Conservation (phyloP, 2,329 filamentous ascomycete species). For the Penicillium sp. region DNA sequence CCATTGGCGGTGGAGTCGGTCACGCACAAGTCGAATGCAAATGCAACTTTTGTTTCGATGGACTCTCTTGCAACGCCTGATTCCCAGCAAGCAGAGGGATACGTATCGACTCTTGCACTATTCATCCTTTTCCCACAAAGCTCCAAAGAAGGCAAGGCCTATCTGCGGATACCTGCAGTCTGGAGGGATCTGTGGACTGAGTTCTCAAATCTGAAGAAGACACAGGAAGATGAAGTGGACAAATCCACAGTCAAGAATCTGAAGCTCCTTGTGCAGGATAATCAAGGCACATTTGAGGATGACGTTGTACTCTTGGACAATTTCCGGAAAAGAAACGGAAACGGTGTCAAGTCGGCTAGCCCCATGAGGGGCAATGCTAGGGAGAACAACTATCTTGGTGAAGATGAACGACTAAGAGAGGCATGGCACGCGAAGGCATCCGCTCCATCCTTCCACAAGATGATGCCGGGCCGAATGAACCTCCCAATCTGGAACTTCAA, state of each 20-base stretch:
- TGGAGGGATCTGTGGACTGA: conserved; percentile 90
- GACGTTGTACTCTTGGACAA: conserved; percentile 75
- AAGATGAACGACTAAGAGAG: conserved; percentile 47
- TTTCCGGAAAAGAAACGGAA: conserved; percentile 59
- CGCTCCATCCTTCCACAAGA: conserved; percentile 65
- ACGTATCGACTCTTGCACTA: conserved; percentile 75
- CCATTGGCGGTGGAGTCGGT: conserved; percentile 45
- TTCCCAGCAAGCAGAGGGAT: conserved; percentile 79
- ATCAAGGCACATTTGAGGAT: conserved; percentile 57
- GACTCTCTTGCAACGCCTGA: conserved; percentile 71
- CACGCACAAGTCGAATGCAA: conserved; percentile 45
- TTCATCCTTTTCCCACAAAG: conserved; percentile 79
- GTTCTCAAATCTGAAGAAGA: conserved; percentile 69
- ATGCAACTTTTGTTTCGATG: conserved; percentile 69
- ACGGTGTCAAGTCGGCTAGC: conserved; percentile 28
- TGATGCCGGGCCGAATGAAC: conserved; percentile 76
- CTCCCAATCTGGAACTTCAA: conserved; percentile 89
- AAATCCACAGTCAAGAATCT: conserved; percentile 67
- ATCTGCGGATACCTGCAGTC: conserved; percentile 70
- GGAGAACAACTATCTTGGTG: conserved; percentile 20
- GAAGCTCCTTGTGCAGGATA: conserved; percentile 43
- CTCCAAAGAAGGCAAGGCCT: conserved; percentile 81
- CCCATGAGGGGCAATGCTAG: conserved; percentile 22
- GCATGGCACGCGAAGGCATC: conserved; percentile 55
- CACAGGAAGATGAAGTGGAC: conserved; percentile 68